These are phyloP conservation scores for Prunella vulgaris DNA, from an alignment of 257 asterid species.

Conservation along the genomic window DNA sequence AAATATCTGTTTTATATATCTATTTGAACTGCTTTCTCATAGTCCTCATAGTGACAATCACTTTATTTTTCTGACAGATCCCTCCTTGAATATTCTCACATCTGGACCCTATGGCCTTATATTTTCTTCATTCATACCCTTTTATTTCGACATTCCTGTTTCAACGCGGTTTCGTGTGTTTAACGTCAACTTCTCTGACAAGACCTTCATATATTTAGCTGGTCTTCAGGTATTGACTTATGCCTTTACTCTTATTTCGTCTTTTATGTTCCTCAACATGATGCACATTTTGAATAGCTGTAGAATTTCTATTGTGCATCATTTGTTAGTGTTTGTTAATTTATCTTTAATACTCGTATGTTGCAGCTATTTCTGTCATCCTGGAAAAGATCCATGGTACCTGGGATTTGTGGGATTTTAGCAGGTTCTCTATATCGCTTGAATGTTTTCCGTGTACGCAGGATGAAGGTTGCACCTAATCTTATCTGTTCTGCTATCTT, in stretches of 20 bases:
- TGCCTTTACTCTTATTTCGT: neutral
- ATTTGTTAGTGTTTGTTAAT: slow-evolving; percentile 6
- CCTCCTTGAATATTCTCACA: slow-evolving; percentile 59
- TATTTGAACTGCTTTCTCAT: neutral
- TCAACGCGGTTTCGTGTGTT: slow-evolving; percentile 80
- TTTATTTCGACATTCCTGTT: slow-evolving; percentile 89
- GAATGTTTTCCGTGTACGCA: slow-evolving; percentile 63
- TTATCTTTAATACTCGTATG: slow-evolving; percentile 16
- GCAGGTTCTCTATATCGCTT: slow-evolving; percentile 91
- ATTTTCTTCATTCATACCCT: slow-evolving; percentile 88
- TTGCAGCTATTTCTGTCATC: slow-evolving; percentile 91
- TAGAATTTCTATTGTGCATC: neutral
- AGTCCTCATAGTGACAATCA: slow-evolving; percentile 18
- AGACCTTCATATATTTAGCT: slow-evolving; percentile 89
- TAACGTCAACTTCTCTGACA: slow-evolving; percentile 85
- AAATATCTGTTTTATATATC: too few species aligned
- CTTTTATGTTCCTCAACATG: neutral
- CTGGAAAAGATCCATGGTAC: slow-evolving; percentile 93
- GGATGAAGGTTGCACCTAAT: slow-evolving; percentile 59
- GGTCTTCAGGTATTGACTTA: slow-evolving; percentile 80
- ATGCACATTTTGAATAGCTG: neutral
- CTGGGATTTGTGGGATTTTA: slow-evolving; percentile 92
- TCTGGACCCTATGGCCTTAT: slow-evolving; percentile 94
- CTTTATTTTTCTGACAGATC: slow-evolving; percentile 58
- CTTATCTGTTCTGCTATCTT: neutral